Evolutionary conservation across 306 rosid genomes (phyloP).

Genomic region (Casuarina glauca): DNA sequence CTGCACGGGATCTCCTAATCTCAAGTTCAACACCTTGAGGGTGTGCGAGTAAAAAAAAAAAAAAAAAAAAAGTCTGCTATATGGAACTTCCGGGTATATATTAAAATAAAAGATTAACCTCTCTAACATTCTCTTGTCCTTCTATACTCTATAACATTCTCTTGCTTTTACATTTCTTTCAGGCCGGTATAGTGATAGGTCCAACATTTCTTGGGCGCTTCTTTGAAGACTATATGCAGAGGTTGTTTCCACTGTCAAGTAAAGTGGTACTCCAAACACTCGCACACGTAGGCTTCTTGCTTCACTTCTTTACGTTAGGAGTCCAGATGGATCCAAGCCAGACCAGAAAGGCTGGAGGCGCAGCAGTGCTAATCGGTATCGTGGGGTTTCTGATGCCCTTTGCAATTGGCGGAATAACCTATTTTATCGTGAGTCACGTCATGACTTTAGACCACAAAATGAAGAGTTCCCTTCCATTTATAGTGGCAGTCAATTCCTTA

Average conservation of each 20-base stretch:
- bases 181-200: slow-evolving; percentile 28
- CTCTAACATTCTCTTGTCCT: too few species aligned
- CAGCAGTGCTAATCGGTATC: slow-evolving; percentile 5
- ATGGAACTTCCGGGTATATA: too few species aligned
- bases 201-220: slow-evolving; percentile 9
- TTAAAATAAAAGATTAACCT: too few species aligned
- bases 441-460: neutral
- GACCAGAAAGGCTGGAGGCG: slow-evolving; percentile 1
- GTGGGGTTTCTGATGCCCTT: slow-evolving; percentile 4
- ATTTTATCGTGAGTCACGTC: neutral
- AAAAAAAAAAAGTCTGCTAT: too few species aligned
- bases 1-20: too few species aligned
- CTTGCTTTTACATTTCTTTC: neutral
- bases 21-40: too few species aligned
- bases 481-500: neutral
- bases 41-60: too few species aligned
- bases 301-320: slow-evolving; percentile 16
- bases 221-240: too few species aligned
- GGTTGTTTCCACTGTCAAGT: neutral
- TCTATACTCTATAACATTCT: too few species aligned
- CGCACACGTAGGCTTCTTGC: slow-evolving; percentile 17
- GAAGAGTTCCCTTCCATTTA: neutral
- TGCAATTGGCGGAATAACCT: neutral
- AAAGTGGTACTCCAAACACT: slow-evolving; percentile 11
- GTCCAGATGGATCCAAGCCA: neutral